Evolutionary conservation across 73 alveolate genomes (phyloP).

Genomic region (Paramecium sexaurelia): DNA sequence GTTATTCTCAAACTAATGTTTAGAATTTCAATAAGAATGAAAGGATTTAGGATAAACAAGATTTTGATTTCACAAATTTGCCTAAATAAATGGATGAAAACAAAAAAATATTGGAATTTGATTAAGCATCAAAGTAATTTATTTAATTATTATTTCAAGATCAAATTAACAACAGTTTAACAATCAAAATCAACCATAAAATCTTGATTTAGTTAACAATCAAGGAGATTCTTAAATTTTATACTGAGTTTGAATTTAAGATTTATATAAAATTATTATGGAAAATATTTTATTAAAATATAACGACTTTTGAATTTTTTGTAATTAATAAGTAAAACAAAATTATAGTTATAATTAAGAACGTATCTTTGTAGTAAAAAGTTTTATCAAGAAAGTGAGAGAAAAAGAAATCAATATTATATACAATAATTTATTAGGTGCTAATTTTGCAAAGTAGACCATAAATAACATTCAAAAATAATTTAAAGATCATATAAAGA

Average conservation of each 20-base stretch:
- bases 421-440: background rate
- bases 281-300: no score
- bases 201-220: background rate
- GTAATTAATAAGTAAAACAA: no score
- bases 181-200: background rate
- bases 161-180: background rate
- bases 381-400: background rate
- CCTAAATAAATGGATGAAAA: background rate
- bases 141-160: background rate
- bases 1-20: background rate
- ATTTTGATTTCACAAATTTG: background rate
- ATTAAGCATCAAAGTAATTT: background rate
- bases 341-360: background rate
- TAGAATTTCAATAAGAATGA: background rate
- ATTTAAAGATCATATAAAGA: background rate
- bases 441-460: conserved; percentile 1
- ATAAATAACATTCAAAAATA: background rate
- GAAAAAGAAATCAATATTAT: background rate
- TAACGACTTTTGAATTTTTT: background rate
- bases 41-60: background rate
- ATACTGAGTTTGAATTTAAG: no score
- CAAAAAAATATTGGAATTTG: background rate
- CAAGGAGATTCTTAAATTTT: background rate
- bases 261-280: no score
- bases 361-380: background rate